Evolutionary conservation across 352 stramenopile genomes (phyloP), one percentile per base, ranked within the genome.

Genomic region (Lagenidium giganteum): DNA sequence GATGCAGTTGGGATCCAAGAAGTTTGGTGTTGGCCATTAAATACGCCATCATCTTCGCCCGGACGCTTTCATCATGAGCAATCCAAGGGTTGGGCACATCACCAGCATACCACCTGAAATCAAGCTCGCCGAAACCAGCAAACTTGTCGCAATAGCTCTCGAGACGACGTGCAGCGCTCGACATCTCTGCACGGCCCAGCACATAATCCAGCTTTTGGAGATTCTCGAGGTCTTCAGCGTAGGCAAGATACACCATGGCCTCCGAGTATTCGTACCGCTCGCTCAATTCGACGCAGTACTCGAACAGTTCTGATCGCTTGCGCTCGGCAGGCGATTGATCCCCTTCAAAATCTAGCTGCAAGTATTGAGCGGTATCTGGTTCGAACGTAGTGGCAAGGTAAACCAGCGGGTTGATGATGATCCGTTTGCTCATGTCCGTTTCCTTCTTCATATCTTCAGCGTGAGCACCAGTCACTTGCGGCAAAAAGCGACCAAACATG

Each of bases 231-330:
- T 87, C 74, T 58, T 91, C 75, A 8, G 65, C 59, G 21, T 72
- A 82, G 9, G 68, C 54, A 11, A 94, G 34, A 48, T 80, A 88
- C 16, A 86, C 69, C 75, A 94, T 92, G 25, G 72, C 77, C 66
- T 94, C 79, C 29, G 78, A 90, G 55, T 89, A 94, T n/a, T 47
- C 35, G 42, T 87, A 85, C 46, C 70, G 74, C 45, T 92, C 76
- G 9, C 66, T 67, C 3, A 89, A 55, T 28, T 72, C 57, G 16
- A 87, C 70, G 33, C 73, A 83, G 11, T 71, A 48, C 6, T 29
- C 53, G 26, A 89, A 82, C 4, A 88, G 51, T 8, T 81, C 69
- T 7, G 51, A 39, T 25, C 73, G 75, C 49, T 83, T 82, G 12
- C 64, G 59, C 17, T 54, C 57, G 9, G 59, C 21, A 30, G 76